Base-by-base conservation (phyloP, 768 basidiomycete species). In the Lactarius sp. region DNA sequence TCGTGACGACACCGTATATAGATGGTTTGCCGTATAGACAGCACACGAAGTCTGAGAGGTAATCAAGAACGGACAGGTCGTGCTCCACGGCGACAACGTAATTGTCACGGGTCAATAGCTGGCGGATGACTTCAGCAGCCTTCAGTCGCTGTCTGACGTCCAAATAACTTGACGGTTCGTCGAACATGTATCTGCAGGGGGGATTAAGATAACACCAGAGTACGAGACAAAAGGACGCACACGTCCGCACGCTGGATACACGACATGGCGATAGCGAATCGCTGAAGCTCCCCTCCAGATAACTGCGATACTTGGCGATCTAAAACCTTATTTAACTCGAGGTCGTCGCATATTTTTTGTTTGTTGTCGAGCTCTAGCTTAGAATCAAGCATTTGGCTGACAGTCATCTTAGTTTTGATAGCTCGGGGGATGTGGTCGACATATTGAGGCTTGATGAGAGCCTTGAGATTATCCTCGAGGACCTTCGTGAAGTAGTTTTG, bases 401-500 rank as follows among this genome's bases (percentile, higher is more conserved):
- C 95, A 3, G 88, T 88, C 81, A 92, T 83, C 53, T 78, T 80
- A 59, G 89, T 94, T 76, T 98, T 96, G 81, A 99, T 92, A 46
- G 94, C 93, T 49, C 88, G 85, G 4, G 97, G 97, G 71, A 99
- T 98, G 74, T 98, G 95, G 74, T 99, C 97, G 68, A 99, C 97
- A 73, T 99, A 99, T 83, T 99, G 97, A 1, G 97, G 97, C 77
- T 99, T 99, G 75, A 98, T 98, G 66, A 99, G 84, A 1, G 97
- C 95, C 79, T 98, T 98, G 73, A 98, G 79, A 72, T 99, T 94
- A 76, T 99, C 97, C 76, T 98, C 97, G 20, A 99, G 82, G 6
- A 98, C 94, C 76, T 98, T 98, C 56, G 97, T 98, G 77, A 99
- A 99, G 79, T 98, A 99, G 74, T 99, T 99, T 73, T 99, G 97